phyloP scores from a whole-genome alignment of 2,329 filamentous ascomycete genomes.

The Claviceps sp. region DNA sequence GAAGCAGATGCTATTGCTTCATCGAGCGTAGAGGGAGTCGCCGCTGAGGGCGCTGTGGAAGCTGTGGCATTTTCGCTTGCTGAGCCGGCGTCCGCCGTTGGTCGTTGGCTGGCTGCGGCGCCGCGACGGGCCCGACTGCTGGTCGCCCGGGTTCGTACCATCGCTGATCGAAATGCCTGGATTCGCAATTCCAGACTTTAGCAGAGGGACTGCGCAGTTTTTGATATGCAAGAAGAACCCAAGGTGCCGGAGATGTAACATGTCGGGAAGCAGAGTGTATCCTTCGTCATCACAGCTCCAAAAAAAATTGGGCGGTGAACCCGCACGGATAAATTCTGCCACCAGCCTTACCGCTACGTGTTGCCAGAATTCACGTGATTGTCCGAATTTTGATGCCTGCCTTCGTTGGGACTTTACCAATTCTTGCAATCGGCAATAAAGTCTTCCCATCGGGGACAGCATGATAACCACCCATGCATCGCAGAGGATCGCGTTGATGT shows the following conservation, averaged over 20 bases:
- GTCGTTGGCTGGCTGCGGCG: constrained; percentile 11
- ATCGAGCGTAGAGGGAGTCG: constrained; percentile 8
- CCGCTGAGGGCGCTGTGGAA: constrained; percentile 7
- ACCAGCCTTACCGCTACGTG: background rate
- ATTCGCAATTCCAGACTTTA: background rate
- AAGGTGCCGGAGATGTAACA: too few species aligned
- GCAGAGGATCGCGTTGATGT: background rate
- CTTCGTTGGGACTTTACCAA: too few species aligned
- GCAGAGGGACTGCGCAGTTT: background rate
- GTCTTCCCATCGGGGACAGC: too few species aligned
- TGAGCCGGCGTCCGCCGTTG: constrained; percentile 13
- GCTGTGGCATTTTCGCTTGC: constrained; percentile 11
- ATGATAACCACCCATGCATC: too few species aligned
- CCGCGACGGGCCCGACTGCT: constrained; percentile 20
- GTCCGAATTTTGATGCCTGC: too few species aligned
- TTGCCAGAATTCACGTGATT: background rate
- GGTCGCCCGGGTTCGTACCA: constrained; percentile 21
- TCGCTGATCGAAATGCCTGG: constrained; percentile 5
- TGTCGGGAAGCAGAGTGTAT: background rate
- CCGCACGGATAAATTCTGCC: constrained; percentile 18
- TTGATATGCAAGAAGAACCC: too few species aligned
- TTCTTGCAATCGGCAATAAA: too few species aligned
- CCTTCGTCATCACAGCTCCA: background rate
- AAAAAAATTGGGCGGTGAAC: constrained; percentile 13
- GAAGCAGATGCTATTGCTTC: constrained; percentile 10